phyloP scores from a whole-genome alignment of 495 filamentous ascomycete species.

The Aspergillus heteromorphus region DNA sequence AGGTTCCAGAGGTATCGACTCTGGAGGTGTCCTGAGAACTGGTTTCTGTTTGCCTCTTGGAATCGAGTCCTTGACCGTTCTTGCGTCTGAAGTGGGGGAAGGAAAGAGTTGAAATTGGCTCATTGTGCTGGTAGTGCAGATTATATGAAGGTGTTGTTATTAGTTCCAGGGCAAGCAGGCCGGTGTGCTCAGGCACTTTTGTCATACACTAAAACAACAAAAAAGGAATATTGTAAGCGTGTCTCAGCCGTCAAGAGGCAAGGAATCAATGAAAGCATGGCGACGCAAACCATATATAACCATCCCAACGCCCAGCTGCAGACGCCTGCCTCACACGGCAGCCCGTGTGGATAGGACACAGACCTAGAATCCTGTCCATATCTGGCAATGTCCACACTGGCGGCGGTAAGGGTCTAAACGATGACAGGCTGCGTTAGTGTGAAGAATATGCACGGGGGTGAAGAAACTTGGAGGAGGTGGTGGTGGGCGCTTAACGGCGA shows the following conservation, averaged over 20 bases:
- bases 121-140: conserved; percentile 18
- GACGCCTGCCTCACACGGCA: too few species aligned
- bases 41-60: conserved; percentile 25
- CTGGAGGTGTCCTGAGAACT: conserved; percentile 21
- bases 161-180: not conserved
- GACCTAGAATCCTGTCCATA: too few species aligned
- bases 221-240: too few species aligned
- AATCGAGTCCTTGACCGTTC: conserved; percentile 36
- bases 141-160: not conserved
- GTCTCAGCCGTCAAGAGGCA: too few species aligned
- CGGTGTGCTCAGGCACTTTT: not conserved
- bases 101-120: conserved; percentile 53
- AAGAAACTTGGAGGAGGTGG: conserved; percentile 14
- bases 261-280: too few species aligned
- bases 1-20: conserved; percentile 34
- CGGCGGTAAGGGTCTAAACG: conserved; percentile 22
- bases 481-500: conserved; percentile 21
- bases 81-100: conserved; percentile 38
- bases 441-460: conserved; percentile 15
- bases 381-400: too few species aligned
- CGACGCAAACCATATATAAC: too few species aligned
- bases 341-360: too few species aligned
- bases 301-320: too few species aligned
- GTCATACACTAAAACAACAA: not conserved
- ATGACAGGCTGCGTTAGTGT: conserved; percentile 19